Base-by-base conservation (phyloP, 768 basidiomycete species). In the Mycena epipterygia region DNA sequence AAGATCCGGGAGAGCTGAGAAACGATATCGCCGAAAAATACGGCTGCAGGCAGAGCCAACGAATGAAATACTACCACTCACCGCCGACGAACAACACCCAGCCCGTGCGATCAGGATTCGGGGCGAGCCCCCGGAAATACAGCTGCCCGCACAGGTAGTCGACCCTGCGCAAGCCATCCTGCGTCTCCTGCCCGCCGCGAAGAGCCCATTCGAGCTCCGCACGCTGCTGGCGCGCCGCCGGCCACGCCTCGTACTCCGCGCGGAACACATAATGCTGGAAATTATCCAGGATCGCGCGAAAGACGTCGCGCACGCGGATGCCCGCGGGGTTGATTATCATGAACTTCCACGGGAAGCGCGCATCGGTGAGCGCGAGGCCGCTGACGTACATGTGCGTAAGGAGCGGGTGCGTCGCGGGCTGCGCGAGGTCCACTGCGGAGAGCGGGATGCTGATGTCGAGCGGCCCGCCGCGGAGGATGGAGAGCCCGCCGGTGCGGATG, bases 381-480 rank as follows among this genome's bases (percentile, higher is more conserved):
- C 82, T 84, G 78, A 92, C 86, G 72, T 83, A 84, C 84, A 92
- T 84, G 65, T 86, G 83, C 11, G 87, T 87, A 51, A 90, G 79
- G 67, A 90, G 86, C 0, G 91, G 91, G 75, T 79, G 86, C 11
- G 91, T 90, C n/a, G 90, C 91, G 0, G 90, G 89, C 76, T 91
- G 89, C n/a, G 85, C 80, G 53, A 79, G 74, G 70, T 88, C 87
- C 4, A 80, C 75, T 1, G 75, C 67, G 19, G 78, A 70, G 51
- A 84, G 77, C 4, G 81, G 80, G 51, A 84, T 78, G 8, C 77
- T 66, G 9, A 73, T 72, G 27, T 66, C 35, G 62, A 75, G 56
- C 37, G 78, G 76, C 17, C 79, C 74, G 29, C 81, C 82, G 39
- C 80, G 81, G 48, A 79, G 75, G 42, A 81, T 72, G 8, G 79